phyloP scores from a whole-genome alignment of 176 grass and related monocot species.

The Hordeum marinum region DNA sequence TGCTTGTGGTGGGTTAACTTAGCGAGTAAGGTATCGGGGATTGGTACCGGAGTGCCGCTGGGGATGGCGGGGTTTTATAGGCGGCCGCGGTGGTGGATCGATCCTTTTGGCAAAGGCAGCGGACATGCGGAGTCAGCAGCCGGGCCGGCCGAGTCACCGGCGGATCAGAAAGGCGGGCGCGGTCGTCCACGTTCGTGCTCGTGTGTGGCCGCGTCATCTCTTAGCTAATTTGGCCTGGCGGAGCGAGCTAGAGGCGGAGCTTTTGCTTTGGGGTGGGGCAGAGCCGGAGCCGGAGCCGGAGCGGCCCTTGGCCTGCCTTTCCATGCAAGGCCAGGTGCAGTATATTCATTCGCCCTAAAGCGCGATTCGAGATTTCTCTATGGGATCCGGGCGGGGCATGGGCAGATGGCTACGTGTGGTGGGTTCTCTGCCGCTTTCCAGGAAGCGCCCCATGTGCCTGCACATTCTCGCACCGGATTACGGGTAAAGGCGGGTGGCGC shows the following conservation, averaged over 20 bases:
- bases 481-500: neutral
- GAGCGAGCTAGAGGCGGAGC: neutral
- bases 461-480: constrained; percentile 30
- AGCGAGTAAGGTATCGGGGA: constrained; percentile 33
- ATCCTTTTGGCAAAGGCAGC: constrained; percentile 32
- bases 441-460: constrained; percentile 54
- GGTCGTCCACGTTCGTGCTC: constrained; percentile 30
- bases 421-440: constrained; percentile 36
- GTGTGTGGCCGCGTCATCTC: constrained; percentile 15
- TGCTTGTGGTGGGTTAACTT: constrained; percentile 2
- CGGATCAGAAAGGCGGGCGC: constrained; percentile 32
- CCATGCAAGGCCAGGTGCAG: constrained; percentile 39
- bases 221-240: neutral
- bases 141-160: constrained; percentile 42
- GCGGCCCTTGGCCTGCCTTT: neutral
- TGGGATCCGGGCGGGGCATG: neutral
- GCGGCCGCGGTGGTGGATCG: constrained; percentile 8
- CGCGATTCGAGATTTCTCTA: constrained; percentile 29
- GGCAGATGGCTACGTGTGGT: constrained; percentile 14
- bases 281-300: neutral
- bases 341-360: constrained; percentile 30
- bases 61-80: constrained; percentile 22
- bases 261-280: neutral
- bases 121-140: constrained; percentile 47
- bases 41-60: constrained; percentile 37